Percentiles rank a stretch among this genome's conserved stretches.
Evolutionary conservation across 306 rosid genomes (phyloP).

Genomic region (Astragalus glycyphyllos): DNA sequence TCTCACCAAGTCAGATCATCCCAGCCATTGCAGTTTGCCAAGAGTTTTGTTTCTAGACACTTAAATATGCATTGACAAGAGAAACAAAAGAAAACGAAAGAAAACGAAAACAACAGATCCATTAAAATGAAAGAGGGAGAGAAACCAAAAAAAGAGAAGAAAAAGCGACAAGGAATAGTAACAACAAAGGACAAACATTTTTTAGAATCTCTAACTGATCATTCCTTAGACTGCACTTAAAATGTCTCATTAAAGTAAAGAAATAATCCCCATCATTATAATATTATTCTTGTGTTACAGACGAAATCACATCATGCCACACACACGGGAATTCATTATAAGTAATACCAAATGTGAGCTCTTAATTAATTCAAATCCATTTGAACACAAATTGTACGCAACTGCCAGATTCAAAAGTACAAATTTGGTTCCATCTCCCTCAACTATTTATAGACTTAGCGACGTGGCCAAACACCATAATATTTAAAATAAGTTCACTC

Average conservation of each 20-base stretch:
- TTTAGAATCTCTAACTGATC: constrained; percentile 34
- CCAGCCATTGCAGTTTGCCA: neutral
- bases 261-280: neutral
- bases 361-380: constrained; percentile 6
- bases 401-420: constrained; percentile 22
- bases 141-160: neutral
- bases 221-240: constrained; percentile 7
- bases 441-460: constrained; percentile 6
- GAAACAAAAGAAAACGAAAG: constrained; percentile 23
- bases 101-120: constrained; percentile 6
- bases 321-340: neutral
- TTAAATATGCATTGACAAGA: constrained; percentile 21
- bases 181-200: constrained; percentile 3
- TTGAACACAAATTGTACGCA: neutral
- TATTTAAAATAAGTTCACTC: neutral
- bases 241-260: neutral
- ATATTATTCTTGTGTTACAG: neutral
- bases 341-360: constrained; percentile 7
- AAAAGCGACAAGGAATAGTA: neutral
- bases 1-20: constrained; percentile 18
- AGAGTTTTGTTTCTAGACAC: constrained; percentile 14
- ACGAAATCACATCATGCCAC: constrained; percentile 16
- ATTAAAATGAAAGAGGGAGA: constrained; percentile 1
- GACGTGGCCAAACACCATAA: constrained; percentile 13
- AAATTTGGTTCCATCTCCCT: constrained; percentile 5